A percentile compares a stretch with the other conserved stretches of the same genome.
Conservation (phyloP, 768 basidiomycete species). For the Cyclocybe aegerita region DNA sequence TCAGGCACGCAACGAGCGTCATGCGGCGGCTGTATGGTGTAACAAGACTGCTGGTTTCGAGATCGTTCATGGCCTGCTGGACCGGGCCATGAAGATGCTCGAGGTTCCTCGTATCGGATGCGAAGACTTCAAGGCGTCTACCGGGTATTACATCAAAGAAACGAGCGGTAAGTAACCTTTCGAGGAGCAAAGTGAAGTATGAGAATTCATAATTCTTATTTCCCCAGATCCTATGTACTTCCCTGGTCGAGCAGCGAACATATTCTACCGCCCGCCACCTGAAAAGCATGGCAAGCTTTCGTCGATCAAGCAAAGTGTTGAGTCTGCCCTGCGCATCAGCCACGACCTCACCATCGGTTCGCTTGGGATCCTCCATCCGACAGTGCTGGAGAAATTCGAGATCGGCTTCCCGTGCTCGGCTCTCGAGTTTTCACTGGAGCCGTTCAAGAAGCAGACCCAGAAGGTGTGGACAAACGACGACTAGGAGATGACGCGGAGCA, state of each 20-base stretch:
- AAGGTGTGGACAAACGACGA: conserved; percentile 57
- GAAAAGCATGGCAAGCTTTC: conserved; percentile 30
- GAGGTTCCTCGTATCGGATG: conserved; percentile 80
- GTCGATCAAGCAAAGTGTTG: conserved; percentile 42
- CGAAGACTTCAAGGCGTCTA: conserved; percentile 50
- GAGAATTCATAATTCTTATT: neutral
- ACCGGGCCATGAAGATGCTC: conserved; percentile 94
- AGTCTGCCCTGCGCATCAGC: conserved; percentile 38
- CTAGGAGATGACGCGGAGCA: conserved; percentile 18
- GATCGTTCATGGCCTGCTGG: conserved; percentile 91
- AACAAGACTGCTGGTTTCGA: conserved; percentile 98
- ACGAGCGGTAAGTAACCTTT: conserved; percentile 61
- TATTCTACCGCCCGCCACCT: conserved; percentile 75
- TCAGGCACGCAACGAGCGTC: conserved; percentile 84
- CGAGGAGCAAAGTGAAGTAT: neutral
- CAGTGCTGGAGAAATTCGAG: conserved; percentile 90
- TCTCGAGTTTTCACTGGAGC: conserved; percentile 91
- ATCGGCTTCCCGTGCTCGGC: conserved; percentile 93
- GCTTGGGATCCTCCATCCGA: conserved; percentile 93
- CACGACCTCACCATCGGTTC: conserved; percentile 78
- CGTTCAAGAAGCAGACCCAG: conserved; percentile 79
- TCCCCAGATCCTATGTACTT: conserved; percentile 86
- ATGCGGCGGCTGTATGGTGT: conserved; percentile 92
- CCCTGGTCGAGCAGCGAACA: conserved; percentile 90
- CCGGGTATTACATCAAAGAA: conserved; percentile 93